Base-by-base conservation (phyloP, 2,329 filamentous ascomycete genomes). In the Diaporthe citrichinensis region DNA sequence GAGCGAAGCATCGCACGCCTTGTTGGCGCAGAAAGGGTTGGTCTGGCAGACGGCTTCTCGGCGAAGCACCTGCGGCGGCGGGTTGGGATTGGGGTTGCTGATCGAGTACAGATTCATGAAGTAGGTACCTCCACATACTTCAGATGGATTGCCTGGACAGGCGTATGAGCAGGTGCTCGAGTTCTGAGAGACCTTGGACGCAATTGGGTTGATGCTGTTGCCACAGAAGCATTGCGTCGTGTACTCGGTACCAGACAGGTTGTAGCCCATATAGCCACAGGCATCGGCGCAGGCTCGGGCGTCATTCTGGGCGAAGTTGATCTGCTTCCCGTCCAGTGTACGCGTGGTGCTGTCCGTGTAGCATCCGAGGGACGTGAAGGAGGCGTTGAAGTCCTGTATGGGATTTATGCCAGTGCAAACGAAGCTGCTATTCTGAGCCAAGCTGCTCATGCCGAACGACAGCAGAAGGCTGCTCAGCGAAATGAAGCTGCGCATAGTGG, bases 131-230 rank as follows among this genome's bases (percentile, higher is more conserved):
- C 55, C 55, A 31, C 55, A 58, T 10, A 58, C 55, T 23, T 58
- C 55, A 34, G 55, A 36, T 36, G 31, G 9, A n/a, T 12, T n/a
- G 23, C 55, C 55, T 10, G 55, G 17, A 20, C 55, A 58, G 55
- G 55, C 17, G 28, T 58, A 58, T 36, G 55, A 34, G 55, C 55
- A 58, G 55, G 55, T 58, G 55, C 55, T 58, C 55, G 55, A 58
- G 55, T 58, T 36, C 55, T 58, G 28, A 36, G 20, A 3, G 31
- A 58, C 55, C 31, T n/a, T 8, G 31, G 55, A 36, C 55, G 55
- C 55, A n/a, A 58, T 58, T 28, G 55, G 55, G 31, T 58, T 58
- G 31, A 58, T 58, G 55, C 31, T 58, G 55, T 36, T 58, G 55
- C 55, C 55, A 36, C 55, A 58, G 23, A 36, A 58, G 55, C 55